A percentile compares a stretch with the other conserved stretches of the same genome.
Conservation (phyloP, 2,329 filamentous ascomycete species). For the Bimuria novae-zelandiae region DNA sequence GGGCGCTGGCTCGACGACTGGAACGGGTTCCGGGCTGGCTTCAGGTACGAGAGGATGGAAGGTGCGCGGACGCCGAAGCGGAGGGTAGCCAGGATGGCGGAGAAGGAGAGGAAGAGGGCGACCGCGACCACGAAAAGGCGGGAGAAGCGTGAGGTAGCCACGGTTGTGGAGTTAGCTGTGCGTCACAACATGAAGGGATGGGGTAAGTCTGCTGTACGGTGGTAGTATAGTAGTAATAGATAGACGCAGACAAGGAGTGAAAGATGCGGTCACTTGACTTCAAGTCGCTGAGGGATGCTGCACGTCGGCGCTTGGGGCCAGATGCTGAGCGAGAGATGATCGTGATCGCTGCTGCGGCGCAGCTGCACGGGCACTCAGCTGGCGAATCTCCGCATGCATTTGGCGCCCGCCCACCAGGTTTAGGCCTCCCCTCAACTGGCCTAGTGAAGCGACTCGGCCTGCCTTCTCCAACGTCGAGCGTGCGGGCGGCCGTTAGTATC, state of each 20-base stretch:
- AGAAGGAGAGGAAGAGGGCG: constrained; percentile 60
- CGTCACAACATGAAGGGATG: constrained; percentile 15
- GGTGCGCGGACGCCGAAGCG: constrained; percentile 63
- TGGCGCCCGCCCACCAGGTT: constrained; percentile 8
- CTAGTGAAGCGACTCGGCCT: not conserved
- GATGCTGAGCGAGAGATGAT: not conserved
- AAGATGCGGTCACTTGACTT: not conserved
- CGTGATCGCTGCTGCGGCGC: not conserved
- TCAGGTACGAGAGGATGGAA: constrained; percentile 61
- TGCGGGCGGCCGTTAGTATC: not conserved
- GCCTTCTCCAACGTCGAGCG: not conserved
- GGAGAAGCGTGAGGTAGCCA: constrained; percentile 42
- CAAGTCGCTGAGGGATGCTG: constrained; percentile 4
- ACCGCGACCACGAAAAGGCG: constrained; percentile 57
- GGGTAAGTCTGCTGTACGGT: constrained; percentile 1
- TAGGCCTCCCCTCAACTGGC: not conserved
- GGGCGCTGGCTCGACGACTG: constrained; percentile 34
- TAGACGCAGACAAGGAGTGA: not conserved
- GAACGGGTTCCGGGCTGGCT: constrained; percentile 44
- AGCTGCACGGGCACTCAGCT: not conserved
- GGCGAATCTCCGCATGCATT: constrained; percentile 2
- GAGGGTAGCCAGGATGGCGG: constrained; percentile 70
- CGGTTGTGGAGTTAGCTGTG: constrained; percentile 19
- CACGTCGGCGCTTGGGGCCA: constrained; percentile 6
- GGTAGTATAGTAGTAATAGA: not conserved